phyloP scores from a whole-genome alignment of 495 filamentous ascomycete species.

The Talaromyces borbonicus region DNA sequence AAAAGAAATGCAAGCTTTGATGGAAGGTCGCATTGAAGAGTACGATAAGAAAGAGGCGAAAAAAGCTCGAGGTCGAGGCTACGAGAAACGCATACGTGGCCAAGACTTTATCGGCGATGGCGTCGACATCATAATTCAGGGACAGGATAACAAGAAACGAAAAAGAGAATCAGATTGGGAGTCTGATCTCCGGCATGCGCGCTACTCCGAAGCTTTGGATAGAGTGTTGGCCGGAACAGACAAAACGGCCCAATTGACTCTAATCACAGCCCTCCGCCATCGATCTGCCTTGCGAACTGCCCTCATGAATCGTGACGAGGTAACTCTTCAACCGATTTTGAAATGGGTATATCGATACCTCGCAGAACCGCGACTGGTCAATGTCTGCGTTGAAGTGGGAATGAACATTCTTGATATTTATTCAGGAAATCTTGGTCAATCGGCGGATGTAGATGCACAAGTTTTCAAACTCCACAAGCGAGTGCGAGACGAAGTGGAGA shows the following conservation, averaged over 20 bases:
- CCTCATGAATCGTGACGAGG: constrained; percentile 73
- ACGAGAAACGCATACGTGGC: constrained; percentile 60
- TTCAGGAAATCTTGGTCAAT: constrained; percentile 66
- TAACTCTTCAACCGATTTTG: constrained; percentile 68
- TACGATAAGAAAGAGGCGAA: constrained; percentile 56
- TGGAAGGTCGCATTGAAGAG: constrained; percentile 65
- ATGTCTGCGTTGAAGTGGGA: constrained; percentile 66
- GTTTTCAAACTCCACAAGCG: constrained; percentile 53
- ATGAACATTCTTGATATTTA: constrained; percentile 81
- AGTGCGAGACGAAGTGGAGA: constrained; percentile 69
- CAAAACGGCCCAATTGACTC: constrained; percentile 56
- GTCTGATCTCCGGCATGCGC: constrained; percentile 62
- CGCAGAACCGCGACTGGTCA: constrained; percentile 65
- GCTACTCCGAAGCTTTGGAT: constrained; percentile 71
- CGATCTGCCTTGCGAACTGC: constrained; percentile 78
- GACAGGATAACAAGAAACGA: constrained; percentile 45
- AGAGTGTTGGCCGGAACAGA: constrained; percentile 51
- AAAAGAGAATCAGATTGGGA: constrained; percentile 71
- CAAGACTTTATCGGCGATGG: constrained; percentile 79
- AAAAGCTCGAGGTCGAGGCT: constrained; percentile 54
- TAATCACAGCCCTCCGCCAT: constrained; percentile 76
- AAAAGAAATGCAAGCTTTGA: constrained; percentile 76
- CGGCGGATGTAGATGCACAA: constrained; percentile 56
- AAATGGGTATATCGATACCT: constrained; percentile 75
- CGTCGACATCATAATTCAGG: constrained; percentile 77